Evolutionary conservation across 805 yeast genomes (phyloP), one percentile per base, ranked within the genome.

Genomic region (Pichia manshurica): DNA sequence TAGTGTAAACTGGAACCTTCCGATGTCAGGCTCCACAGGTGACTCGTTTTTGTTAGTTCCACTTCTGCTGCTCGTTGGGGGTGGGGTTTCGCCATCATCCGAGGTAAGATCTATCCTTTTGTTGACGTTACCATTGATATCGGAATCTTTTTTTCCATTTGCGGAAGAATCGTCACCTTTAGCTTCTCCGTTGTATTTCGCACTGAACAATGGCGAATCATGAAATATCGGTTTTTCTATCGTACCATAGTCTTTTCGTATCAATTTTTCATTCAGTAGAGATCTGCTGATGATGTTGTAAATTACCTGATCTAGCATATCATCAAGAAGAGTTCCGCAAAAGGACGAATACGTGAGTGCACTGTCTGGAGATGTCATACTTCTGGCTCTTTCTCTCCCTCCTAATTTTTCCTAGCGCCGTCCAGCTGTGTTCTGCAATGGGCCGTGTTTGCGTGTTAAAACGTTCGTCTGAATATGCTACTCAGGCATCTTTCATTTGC

Each of bases 231-330:
- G 65, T 8, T 58, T 42, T 3, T 47, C 36, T 2, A 57, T 31
- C 6, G 62, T 57, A 1, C 72, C 72, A 47, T 64, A 68, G 17
- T 45, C 51, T 37, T 56, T 49, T 36, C 69, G 54, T 22, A 59
- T 55, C 17, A 64, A 42, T 48, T 63, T 65, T 42, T 66, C 71
- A 9, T 51, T 53, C 39, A 65, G 39, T n/a, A 68, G 48, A 2
- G 61, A 54, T 42, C 56, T 55, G 15, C 64, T 54, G 21, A 66
- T 49, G 6, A 65, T 59, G 20, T 64, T 69, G 33, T 63, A 63
- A 12, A 68, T 59, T 15, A 67, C 58, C n/a, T 67, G 64, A 10
- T 60, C 53, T 20, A 66, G 42, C 65, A 68, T 59, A 39, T 61
- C 66, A 45, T 61, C 65, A 12, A 66, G 53, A 3, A 67, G 58